phyloP scores from a whole-genome alignment of 2,329 filamentous ascomycete species.

The Hypoxylon sp. region DNA sequence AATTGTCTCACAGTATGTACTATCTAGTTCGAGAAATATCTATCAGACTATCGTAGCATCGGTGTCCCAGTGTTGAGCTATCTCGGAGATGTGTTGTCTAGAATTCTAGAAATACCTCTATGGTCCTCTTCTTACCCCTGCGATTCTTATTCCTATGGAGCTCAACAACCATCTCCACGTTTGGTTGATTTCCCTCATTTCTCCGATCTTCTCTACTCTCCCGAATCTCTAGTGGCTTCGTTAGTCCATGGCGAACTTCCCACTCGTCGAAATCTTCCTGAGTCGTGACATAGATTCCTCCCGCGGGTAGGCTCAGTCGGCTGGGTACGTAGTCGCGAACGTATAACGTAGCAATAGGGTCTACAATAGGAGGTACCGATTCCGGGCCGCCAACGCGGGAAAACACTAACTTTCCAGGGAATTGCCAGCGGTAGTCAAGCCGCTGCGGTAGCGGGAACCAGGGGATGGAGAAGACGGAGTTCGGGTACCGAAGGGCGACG shows the following conservation, averaged over 20 bases:
- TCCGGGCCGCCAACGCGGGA: conserved; percentile 28
- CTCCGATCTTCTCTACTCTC: too few relatives aligned
- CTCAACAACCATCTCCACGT: too few relatives aligned
- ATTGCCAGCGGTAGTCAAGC: conserved; percentile 38
- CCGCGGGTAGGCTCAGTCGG: conserved; percentile 16
- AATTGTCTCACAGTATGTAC: too few relatives aligned
- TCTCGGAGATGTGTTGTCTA: too few relatives aligned
- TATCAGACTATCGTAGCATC: too few relatives aligned
- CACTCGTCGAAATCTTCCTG: conserved; percentile 15
- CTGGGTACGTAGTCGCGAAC: conserved; percentile 26
- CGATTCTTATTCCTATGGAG: too few relatives aligned
- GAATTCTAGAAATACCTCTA: too few relatives aligned
- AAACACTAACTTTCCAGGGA: conserved; percentile 37
- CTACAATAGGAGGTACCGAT: conserved; percentile 36
- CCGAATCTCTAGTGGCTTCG: neutral
- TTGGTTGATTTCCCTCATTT: too few relatives aligned
- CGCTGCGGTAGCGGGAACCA: conserved; percentile 30
- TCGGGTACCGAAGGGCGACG: conserved; percentile 38
- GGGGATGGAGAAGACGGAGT: conserved; percentile 38
- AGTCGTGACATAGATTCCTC: conserved; percentile 32
- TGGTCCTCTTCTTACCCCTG: too few relatives aligned
- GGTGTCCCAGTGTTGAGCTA: too few relatives aligned
- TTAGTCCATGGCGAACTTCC: conserved; percentile 29
- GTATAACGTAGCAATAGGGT: conserved; percentile 34
- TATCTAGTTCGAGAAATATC: too few relatives aligned